These are phyloP conservation scores for Penicillium bialowiezense DNA, from an alignment of 495 filamentous ascomycete genomes.

Conservation along the genomic window DNA sequence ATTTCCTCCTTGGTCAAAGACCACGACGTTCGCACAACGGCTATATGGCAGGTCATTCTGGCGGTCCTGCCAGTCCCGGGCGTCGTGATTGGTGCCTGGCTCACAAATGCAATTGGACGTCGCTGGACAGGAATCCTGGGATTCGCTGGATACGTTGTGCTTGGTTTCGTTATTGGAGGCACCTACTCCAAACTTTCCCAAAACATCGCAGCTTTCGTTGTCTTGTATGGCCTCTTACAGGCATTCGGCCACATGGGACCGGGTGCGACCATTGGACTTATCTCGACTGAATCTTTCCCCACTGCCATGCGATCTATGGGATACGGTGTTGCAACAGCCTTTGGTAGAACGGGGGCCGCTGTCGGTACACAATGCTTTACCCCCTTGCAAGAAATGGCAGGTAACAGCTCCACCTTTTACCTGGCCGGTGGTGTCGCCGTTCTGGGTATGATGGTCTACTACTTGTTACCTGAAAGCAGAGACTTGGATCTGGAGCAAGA, in stretches of 20 bases:
- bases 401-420: slow-evolving; percentile 32
- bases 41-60: slow-evolving; percentile 37
- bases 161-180: slow-evolving; percentile 36
- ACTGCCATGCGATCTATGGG: slow-evolving; percentile 38
- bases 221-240: slow-evolving; percentile 35
- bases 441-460: slow-evolving; percentile 30
- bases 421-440: slow-evolving; percentile 29
- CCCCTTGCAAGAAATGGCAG: slow-evolving; percentile 25
- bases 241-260: slow-evolving; percentile 38
- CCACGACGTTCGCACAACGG: slow-evolving; percentile 29
- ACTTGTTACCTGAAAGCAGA: slow-evolving; percentile 33
- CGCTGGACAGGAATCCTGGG: slow-evolving; percentile 32
- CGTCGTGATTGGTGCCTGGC: slow-evolving; percentile 32
- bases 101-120: slow-evolving; percentile 32
- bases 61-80: slow-evolving; percentile 35
- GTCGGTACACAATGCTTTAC: slow-evolving; percentile 36
- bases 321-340: slow-evolving; percentile 33
- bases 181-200: slow-evolving; percentile 25
- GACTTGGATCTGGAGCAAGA: slow-evolving; percentile 30
- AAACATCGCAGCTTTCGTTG: slow-evolving; percentile 34
- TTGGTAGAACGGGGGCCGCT: slow-evolving; percentile 35
- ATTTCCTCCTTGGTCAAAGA: slow-evolving; percentile 35
- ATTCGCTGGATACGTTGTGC: slow-evolving; percentile 31
- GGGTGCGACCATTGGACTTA: slow-evolving; percentile 33
- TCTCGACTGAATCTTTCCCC: slow-evolving; percentile 33